Evolutionary conservation across 2,329 filamentous ascomycete species (phyloP), one percentile per base, ranked within the genome.

Genomic region (Scedosporium aurantiacum): DNA sequence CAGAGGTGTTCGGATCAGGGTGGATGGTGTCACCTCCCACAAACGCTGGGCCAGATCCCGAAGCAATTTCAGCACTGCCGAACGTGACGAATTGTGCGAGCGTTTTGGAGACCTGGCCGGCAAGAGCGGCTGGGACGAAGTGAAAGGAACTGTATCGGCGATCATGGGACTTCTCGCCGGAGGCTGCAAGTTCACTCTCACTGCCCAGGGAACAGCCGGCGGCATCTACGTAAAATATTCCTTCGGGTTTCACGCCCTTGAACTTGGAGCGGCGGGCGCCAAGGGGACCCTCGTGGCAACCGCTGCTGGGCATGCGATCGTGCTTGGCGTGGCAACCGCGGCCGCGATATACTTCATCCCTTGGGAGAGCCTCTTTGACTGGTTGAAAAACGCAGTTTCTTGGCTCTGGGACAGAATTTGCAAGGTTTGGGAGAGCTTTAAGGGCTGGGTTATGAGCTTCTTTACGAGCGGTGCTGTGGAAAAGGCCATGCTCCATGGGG

Each of bases 291-390:
- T 5, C 27, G n/a, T 54, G 14, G 6, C 47, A 3, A 54, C 47
- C 21, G 47, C 47, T 21, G 47, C 47, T 12, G 60, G 60, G 7
- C 41, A 52, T 1, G 54, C 60, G 21, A 43, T 61, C 10, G 54
- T 61, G 14, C 60, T 61, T 5, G 60, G 60, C 2, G 60, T 61
- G n/a, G 60, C 32, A 10, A 55, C 60, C 21, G 60, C 50, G 16
- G 60, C 60, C 14, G 60, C 60, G 60, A 55, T 61, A 5, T 61
- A 61, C 37, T 61, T 61, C 25, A 61, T 61, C 2, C 60, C 60
- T 10, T 61, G 60, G 60, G 60, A 61, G 25, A 58, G 60, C 16
- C 50, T 61, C 18, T 61, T 61, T 41, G 55, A 8, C 2, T 61
- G 60, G 60, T 58, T 61, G 60, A 61, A 61, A 55, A 21, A 43